These are phyloP conservation scores for Termitomyces sp. DNA, from an alignment of 768 basidiomycete species.

Conservation along the genomic window DNA sequence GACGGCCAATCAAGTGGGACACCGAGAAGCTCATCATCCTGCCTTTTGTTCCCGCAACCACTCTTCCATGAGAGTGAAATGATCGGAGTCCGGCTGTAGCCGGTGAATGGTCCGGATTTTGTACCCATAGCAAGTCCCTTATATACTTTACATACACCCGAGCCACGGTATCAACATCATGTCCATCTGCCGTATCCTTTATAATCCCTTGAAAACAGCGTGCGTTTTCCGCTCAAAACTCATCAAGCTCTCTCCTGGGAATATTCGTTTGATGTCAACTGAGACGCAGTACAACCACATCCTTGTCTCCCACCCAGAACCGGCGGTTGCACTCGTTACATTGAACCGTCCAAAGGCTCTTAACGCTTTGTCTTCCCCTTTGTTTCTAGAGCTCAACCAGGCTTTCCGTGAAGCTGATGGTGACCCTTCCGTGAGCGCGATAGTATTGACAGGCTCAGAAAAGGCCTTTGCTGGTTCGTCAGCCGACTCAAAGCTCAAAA, in stretches of 20 bases:
- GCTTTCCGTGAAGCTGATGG: slow-evolving; percentile 67
- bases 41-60: slow-evolving; percentile 38
- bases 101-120: background rate
- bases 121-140: background rate
- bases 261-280: slow-evolving; percentile 44
- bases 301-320: slow-evolving; percentile 61
- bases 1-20: slow-evolving; percentile 44
- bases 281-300: slow-evolving; percentile 53
- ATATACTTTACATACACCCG: background rate
- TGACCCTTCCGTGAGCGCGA: slow-evolving; percentile 70
- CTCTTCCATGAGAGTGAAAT: slow-evolving; percentile 15
- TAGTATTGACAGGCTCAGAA: slow-evolving; percentile 90
- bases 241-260: slow-evolving; percentile 7
- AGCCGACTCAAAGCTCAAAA: background rate
- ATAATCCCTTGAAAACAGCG: slow-evolving; percentile 11
- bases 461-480: slow-evolving; percentile 87
- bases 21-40: slow-evolving; percentile 46
- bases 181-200: slow-evolving; percentile 18
- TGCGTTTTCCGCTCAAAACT: slow-evolving; percentile 5
- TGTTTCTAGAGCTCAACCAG: slow-evolving; percentile 78
- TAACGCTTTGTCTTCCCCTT: slow-evolving; percentile 79
- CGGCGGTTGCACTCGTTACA: slow-evolving; percentile 72
- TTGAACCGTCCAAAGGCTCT: slow-evolving; percentile 87
- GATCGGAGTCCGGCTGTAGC: slow-evolving; percentile 3
- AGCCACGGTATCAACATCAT: slow-evolving; percentile 11